These are phyloP conservation scores for Termitomyces sp. DNA, from an alignment of 768 basidiomycete genomes.

Conservation along the genomic window DNA sequence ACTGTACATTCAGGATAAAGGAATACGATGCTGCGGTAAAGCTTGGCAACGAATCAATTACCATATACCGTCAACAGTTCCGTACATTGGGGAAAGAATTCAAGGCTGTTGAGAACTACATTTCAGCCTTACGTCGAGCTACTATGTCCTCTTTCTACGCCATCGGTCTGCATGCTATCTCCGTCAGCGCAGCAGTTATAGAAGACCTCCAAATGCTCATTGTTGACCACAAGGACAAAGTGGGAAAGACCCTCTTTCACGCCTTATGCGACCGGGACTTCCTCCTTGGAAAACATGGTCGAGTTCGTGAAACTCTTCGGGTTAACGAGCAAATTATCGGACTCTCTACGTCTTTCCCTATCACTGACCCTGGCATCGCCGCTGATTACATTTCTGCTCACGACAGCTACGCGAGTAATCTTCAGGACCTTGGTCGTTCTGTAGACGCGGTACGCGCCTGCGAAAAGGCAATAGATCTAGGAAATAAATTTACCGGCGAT, in stretches of 20 bases:
- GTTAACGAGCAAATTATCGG: not conserved
- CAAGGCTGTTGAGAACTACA: not conserved
- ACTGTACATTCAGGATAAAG: conserved; percentile 2
- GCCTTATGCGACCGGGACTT: not conserved
- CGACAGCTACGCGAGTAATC: conserved; percentile 2
- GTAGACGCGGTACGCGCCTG: conserved; percentile 2
- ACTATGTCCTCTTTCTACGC: not conserved
- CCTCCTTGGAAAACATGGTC: conserved; percentile 5
- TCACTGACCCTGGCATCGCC: not conserved
- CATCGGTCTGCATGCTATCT: not conserved
- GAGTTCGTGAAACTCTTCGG: conserved; percentile 4
- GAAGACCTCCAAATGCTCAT: not conserved
- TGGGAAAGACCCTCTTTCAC: not conserved
- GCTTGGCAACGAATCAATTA: conserved; percentile 1
- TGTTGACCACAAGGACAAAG: conserved; percentile 1
- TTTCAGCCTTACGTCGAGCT: not conserved
- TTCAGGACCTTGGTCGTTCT: not conserved
- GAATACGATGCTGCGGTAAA: conserved; percentile 1
- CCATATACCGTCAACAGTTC: not conserved
- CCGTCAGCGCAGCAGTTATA: conserved; percentile 1
- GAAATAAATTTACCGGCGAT: not conserved
- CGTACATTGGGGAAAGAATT: not conserved
- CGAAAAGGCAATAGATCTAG: conserved; percentile 2
- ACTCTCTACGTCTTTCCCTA: not conserved
- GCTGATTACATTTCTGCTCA: not conserved